phyloP scores from a whole-genome alignment of 805 yeast species.

The Yamadazyma olivae region DNA sequence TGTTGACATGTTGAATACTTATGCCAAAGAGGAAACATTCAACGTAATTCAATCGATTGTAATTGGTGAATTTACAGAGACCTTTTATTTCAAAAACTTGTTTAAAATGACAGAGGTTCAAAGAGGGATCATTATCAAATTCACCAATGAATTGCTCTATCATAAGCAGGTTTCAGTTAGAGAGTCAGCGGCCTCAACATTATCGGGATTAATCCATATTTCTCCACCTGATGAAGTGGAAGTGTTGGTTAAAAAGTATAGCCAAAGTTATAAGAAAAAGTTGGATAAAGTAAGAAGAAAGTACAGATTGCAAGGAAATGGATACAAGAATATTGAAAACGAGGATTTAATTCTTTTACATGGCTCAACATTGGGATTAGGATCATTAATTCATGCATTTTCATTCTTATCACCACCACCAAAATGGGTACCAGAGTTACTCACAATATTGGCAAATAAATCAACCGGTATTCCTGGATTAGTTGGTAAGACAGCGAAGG shows the following conservation, averaged over 20 bases:
- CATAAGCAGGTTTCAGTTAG: conserved; percentile 73
- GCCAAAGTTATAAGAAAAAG: conserved; percentile 23
- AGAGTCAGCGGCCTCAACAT: conserved; percentile 63
- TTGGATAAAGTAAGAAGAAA: conserved; percentile 41
- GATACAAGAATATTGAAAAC: conserved; percentile 29
- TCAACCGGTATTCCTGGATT: conserved; percentile 72
- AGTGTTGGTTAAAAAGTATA: conserved; percentile 38
- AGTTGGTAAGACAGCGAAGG: conserved; percentile 82
- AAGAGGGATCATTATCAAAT: conserved; percentile 46
- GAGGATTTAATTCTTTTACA: conserved; percentile 55
- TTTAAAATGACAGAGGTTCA: conserved; percentile 49
- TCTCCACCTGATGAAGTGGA: conserved; percentile 47
- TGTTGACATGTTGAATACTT: conserved; percentile 39
- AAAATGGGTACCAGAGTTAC: conserved; percentile 74
- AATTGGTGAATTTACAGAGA: conserved; percentile 67
- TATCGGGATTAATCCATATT: conserved; percentile 78
- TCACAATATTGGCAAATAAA: conserved; percentile 66
- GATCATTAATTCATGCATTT: conserved; percentile 84
- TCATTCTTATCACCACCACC: conserved; percentile 94
- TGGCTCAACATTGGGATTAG: conserved; percentile 85
- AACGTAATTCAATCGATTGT: conserved; percentile 54
- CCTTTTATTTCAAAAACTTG: conserved; percentile 66
- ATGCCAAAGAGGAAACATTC: conserved; percentile 24
- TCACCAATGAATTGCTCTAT: conserved; percentile 52
- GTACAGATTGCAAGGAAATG: conserved; percentile 32